Percentiles rank a stretch among this genome's conserved stretches.
These are phyloP conservation scores for Hibiscus syriacus DNA, from an alignment of 345 rosid genomes.

Conservation along the genomic window DNA sequence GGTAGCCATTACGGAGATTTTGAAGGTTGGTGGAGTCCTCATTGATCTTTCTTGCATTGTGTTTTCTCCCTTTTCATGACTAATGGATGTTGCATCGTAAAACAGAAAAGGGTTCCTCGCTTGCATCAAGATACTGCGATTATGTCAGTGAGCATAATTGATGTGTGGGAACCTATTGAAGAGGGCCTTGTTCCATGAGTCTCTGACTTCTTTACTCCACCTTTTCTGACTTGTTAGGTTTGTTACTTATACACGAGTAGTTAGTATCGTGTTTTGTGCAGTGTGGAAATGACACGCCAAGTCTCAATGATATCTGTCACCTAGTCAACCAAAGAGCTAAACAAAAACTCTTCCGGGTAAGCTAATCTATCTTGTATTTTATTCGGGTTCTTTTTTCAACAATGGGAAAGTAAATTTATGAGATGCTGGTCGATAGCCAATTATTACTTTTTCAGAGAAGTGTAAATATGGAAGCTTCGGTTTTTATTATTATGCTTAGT, in stretches of 20 bases:
- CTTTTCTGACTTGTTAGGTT: background rate
- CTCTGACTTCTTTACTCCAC: constrained; percentile 2
- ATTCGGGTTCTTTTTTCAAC: background rate
- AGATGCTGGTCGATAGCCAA: background rate
- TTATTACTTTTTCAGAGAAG: background rate
- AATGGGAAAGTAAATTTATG: background rate
- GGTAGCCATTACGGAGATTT: constrained; percentile 69
- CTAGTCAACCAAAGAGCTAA: constrained; percentile 62
- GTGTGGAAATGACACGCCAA: constrained; percentile 91
- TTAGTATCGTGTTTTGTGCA: constrained; percentile 28
- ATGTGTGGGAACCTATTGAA: constrained; percentile 93
- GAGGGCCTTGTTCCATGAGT: constrained; percentile 92
- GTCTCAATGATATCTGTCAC: constrained; percentile 93
- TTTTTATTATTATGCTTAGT: background rate
- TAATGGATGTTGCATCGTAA: too few species aligned
- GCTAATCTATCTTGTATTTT: constrained; percentile 14
- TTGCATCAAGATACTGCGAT: constrained; percentile 86
- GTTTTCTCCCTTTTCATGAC: too few species aligned
- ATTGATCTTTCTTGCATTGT: too few species aligned
- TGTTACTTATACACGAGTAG: background rate
- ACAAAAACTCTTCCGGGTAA: constrained; percentile 75
- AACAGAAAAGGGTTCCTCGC: too few species aligned
- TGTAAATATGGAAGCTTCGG: background rate
- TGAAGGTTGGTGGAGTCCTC: too few species aligned
- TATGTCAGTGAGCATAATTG: constrained; percentile 84